Conservation (phyloP, 768 basidiomycete genomes). For the Candolleomyces eurysporus region DNA sequence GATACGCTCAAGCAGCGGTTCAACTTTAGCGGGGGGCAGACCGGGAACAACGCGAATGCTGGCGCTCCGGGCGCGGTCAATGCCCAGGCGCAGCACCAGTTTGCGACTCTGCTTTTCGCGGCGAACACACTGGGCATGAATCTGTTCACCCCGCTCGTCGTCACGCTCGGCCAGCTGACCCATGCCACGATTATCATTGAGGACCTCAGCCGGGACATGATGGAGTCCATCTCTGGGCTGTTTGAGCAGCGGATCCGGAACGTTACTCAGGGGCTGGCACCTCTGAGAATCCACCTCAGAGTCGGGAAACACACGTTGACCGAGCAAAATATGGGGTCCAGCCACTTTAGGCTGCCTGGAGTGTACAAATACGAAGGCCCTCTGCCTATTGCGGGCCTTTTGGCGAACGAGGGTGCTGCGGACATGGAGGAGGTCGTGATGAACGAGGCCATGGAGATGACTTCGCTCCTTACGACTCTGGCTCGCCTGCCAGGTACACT, state of each 20-base stretch:
- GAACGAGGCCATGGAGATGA: conserved; percentile 19
- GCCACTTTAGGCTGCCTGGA: conserved; percentile 19
- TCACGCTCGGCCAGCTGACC: background rate
- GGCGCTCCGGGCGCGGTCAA: background rate
- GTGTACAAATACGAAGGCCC: conserved; percentile 29
- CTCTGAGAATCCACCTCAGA: conserved; percentile 14
- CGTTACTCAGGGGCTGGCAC: background rate
- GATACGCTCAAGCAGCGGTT: conserved; percentile 1
- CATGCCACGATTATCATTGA: conserved; percentile 6
- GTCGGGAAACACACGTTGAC: conserved; percentile 25
- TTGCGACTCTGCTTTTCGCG: conserved; percentile 17
- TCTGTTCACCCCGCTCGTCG: conserved; percentile 18
- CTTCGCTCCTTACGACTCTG: conserved; percentile 16
- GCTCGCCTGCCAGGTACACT: conserved; percentile 21
- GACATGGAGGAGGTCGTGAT: conserved; percentile 19
- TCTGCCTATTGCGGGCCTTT: conserved; percentile 18
- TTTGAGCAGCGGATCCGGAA: conserved; percentile 17
- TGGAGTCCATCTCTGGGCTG: conserved; percentile 22
- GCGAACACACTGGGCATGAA: conserved; percentile 13
- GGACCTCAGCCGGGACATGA: conserved; percentile 24
- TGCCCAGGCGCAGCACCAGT: conserved; percentile 6
- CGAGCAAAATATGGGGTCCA: conserved; percentile 20
- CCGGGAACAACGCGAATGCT: background rate
- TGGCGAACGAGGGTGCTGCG: conserved; percentile 9
- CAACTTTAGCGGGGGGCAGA: background rate